phyloP scores from a whole-genome alignment of 202 grass and related monocot genomes.

The Bolboschoenoplectus hybrid region DNA sequence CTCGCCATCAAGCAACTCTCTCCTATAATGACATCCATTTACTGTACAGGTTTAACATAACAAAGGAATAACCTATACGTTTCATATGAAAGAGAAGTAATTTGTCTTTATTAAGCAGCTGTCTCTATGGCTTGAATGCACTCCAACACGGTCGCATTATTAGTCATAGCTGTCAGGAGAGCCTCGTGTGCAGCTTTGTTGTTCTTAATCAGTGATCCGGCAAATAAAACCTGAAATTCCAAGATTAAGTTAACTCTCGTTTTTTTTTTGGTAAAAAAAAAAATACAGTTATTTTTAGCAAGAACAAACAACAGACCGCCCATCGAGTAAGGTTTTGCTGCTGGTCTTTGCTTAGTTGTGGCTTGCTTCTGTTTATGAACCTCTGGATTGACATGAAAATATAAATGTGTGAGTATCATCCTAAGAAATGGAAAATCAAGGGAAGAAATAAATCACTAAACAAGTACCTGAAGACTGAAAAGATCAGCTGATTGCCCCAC shows the following conservation, averaged over 20 bases:
- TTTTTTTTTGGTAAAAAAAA: not conserved
- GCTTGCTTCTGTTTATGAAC: conserved; percentile 84
- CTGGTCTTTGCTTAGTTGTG: conserved; percentile 71
- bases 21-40: conserved; percentile 8
- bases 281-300: not conserved
- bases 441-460: conserved; percentile 10
- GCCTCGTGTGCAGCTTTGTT: conserved; percentile 71
- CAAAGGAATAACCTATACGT: conserved; percentile 1
- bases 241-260: conserved; percentile 30
- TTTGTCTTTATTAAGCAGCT: conserved; percentile 46
- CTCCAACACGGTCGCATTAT: conserved; percentile 68
- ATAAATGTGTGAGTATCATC: not conserved
- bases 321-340: conserved; percentile 97
- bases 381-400: conserved; percentile 53
- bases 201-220: conserved; percentile 86
- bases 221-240: conserved; percentile 60
- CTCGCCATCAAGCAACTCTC: not conserved
- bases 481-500: conserved; percentile 90
- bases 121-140: conserved; percentile 92
- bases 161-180: conserved; percentile 77
- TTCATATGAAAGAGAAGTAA: not conserved
- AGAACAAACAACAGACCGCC: conserved; percentile 59
- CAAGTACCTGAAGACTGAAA: conserved; percentile 73
- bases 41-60: not conserved
- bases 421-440: not conserved